Percentiles rank a stretch among this genome's conserved stretches.
phyloP scores from a whole-genome alignment of 306 rosid species.

The Biancaea sappan region DNA sequence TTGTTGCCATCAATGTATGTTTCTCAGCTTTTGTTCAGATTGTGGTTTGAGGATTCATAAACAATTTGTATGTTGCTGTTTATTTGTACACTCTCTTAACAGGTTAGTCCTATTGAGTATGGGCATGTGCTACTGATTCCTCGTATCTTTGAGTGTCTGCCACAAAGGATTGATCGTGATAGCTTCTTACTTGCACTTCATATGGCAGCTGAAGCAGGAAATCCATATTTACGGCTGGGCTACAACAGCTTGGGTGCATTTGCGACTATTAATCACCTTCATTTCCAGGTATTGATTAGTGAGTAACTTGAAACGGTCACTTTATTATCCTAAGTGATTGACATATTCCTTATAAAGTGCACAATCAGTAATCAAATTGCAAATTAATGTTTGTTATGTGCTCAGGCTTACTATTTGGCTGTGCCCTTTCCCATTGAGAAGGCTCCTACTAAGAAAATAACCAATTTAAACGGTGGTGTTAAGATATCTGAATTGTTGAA shows the following conservation, averaged over 20 bases:
- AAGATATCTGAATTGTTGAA: slow-evolving; percentile 62
- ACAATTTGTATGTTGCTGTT: neutral
- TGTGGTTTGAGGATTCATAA: slow-evolving; percentile 9
- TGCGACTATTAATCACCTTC: slow-evolving; percentile 98
- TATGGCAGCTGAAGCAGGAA: slow-evolving; percentile 83
- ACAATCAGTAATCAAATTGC: neutral
- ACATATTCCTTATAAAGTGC: neutral
- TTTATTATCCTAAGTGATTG: neutral
- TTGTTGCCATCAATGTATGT: slow-evolving; percentile 89
- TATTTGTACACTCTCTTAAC: slow-evolving; percentile 15
- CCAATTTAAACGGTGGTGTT: slow-evolving; percentile 54
- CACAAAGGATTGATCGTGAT: slow-evolving; percentile 82
- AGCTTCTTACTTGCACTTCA: slow-evolving; percentile 85
- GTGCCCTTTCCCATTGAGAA: slow-evolving; percentile 90
- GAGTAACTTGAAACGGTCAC: neutral
- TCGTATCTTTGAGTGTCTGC: slow-evolving; percentile 70
- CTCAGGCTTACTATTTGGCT: slow-evolving; percentile 90
- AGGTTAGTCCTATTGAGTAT: slow-evolving; percentile 99
- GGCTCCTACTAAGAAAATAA: slow-evolving; percentile 78
- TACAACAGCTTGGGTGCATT: slow-evolving; percentile 97
- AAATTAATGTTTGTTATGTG: slow-evolving; percentile 18
- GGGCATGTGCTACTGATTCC: slow-evolving; percentile 93
- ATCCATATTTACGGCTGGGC: slow-evolving; percentile 79
- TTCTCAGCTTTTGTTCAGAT: slow-evolving; percentile 7
- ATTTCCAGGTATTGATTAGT: slow-evolving; percentile 73